Conservation (phyloP, 225 moss, liverwort and hornwort genomes). For the Sphagnum contortum region DNA sequence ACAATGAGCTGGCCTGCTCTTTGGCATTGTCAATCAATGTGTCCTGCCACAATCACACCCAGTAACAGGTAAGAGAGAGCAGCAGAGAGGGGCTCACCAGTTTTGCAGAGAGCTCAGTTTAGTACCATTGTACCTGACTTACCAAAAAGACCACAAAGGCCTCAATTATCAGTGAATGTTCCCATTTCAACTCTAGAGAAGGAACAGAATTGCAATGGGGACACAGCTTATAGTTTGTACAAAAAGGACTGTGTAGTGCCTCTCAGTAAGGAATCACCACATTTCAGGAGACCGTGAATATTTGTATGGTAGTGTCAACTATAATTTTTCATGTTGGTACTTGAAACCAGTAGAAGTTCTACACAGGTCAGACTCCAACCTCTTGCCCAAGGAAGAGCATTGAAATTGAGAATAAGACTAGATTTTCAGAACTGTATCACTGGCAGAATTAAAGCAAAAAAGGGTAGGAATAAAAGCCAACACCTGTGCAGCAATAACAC, state of each 20-base stretch:
- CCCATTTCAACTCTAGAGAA: background rate
- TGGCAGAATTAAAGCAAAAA: too few relatives aligned
- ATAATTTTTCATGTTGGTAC: too few relatives aligned
- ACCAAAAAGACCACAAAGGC: background rate
- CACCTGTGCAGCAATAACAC: constrained; percentile 98
- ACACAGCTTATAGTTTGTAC: too few relatives aligned
- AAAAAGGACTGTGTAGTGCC: too few relatives aligned
- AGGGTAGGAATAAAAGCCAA: too few relatives aligned
- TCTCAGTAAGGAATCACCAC: background rate
- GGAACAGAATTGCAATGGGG: background rate
- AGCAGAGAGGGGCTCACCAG: too few relatives aligned
- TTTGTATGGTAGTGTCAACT: too few relatives aligned
- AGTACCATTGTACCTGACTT: background rate
- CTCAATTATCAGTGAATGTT: background rate
- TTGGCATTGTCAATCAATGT: constrained; percentile 93
- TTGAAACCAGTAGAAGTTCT: background rate
- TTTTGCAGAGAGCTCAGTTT: too few relatives aligned
- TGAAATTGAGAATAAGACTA: too few relatives aligned
- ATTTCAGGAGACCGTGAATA: too few relatives aligned
- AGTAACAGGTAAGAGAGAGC: background rate
- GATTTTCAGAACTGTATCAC: too few relatives aligned
- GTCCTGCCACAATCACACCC: constrained; percentile 49
- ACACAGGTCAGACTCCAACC: background rate
- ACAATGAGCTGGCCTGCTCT: constrained; percentile 90
- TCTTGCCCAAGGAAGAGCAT: too few relatives aligned